Conservation (phyloP, 148 eudicot species). For the Rhododendron mucronatum region DNA sequence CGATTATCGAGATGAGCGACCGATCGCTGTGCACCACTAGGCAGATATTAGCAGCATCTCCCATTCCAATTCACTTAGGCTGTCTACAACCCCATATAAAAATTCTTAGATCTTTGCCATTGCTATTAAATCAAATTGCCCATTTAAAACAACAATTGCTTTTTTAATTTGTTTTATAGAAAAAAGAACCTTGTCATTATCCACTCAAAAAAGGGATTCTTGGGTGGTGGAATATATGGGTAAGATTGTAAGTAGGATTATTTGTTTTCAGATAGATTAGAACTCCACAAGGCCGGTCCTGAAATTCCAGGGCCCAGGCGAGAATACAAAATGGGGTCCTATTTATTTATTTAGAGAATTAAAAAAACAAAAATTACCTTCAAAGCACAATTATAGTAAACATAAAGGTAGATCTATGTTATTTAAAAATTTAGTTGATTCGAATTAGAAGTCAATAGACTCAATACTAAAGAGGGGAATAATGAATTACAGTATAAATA, state of each 20-base stretch:
- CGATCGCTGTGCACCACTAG: no score
- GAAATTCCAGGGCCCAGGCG: no score
- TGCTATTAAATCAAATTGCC: neutral
- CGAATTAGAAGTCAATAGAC: no score
- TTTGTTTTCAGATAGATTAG: neutral
- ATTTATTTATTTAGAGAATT: no score
- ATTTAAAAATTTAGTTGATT: no score
- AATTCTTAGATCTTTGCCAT: neutral
- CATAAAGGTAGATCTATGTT: no score
- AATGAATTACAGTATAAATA: no score
- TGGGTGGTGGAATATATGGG: neutral
- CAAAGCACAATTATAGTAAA: no score
- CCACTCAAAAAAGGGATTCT: neutral
- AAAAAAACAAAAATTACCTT: no score
- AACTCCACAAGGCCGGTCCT: neutral
- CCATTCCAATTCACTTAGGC: neutral
- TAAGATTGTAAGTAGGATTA: neutral
- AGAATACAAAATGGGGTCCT: no score
- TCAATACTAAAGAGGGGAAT: neutral
- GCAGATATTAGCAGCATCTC: no score
- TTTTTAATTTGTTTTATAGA: neutral
- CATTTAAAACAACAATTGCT: neutral
- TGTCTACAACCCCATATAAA: neutral
- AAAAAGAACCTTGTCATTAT: conserved; percentile 6
- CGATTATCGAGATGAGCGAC: no score